These are phyloP conservation scores for Lachnellula willkommii DNA, from an alignment of 2,329 filamentous ascomycete genomes.

Conservation along the genomic window DNA sequence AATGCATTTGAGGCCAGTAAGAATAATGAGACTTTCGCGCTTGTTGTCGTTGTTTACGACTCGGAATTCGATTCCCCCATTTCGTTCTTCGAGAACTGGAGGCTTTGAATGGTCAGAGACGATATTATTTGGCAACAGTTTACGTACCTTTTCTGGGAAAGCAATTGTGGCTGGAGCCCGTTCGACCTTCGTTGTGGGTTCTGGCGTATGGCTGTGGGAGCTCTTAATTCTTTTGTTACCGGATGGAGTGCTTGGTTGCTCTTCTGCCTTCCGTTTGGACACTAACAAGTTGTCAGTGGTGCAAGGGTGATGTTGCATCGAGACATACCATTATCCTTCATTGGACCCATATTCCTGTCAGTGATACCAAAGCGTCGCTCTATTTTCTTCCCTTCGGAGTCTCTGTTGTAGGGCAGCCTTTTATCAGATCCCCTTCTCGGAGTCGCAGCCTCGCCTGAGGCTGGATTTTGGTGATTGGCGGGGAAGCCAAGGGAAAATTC, in stretches of 20 bases:
- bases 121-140: not conserved
- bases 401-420: not conserved
- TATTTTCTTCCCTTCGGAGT: not conserved
- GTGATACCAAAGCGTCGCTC: not conserved
- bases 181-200: constrained; percentile 44
- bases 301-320: not conserved
- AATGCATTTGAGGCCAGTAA: constrained; percentile 94
- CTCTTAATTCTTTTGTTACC: constrained; percentile 61
- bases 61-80: constrained; percentile 91
- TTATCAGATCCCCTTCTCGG: not conserved
- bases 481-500: too few species aligned
- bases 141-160: constrained; percentile 76
- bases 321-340: constrained; percentile 21
- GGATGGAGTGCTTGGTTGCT: constrained; percentile 57
- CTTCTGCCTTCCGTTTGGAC: constrained; percentile 66
- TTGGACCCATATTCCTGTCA: constrained; percentile 21
- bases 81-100: constrained; percentile 87
- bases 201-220: constrained; percentile 37
- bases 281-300: constrained; percentile 7
- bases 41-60: constrained; percentile 96
- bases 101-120: constrained; percentile 47
- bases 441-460: not conserved
- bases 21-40: constrained; percentile 83
- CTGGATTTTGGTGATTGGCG: not conserved
- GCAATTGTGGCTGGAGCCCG: constrained; percentile 61